Evolutionary conservation across 2,329 filamentous ascomycete genomes (phyloP).

Genomic region (Fusarium guadeloupense): DNA sequence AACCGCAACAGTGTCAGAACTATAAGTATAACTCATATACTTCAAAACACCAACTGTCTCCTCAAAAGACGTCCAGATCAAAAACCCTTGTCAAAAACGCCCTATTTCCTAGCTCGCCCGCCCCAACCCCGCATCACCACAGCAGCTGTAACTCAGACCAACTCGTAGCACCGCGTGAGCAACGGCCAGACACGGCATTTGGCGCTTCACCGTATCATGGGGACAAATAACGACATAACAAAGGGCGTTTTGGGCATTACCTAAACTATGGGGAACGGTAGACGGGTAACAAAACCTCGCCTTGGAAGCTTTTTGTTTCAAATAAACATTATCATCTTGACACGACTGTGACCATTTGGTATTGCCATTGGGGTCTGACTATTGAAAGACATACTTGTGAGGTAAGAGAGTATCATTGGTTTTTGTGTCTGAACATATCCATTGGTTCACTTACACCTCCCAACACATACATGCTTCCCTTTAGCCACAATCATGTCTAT

Average conservation of each 20-base stretch:
- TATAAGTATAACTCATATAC: neutral
- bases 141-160: slow-evolving; percentile 3
- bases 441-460: too few relatives aligned
- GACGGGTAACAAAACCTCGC: slow-evolving; percentile 26
- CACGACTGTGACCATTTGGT: too few relatives aligned
- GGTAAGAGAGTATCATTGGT: too few relatives aligned
- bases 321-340: slow-evolving; percentile 1
- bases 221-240: slow-evolving; percentile 25
- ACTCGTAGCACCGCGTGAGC: slow-evolving; percentile 20
- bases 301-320: slow-evolving; percentile 20
- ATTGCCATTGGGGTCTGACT: slow-evolving; percentile 1
- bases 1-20: neutral
- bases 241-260: slow-evolving; percentile 20
- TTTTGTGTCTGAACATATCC: too few relatives aligned
- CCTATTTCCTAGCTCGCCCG: slow-evolving; percentile 28
- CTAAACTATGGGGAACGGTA: neutral
- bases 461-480: too few relatives aligned
- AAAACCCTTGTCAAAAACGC: slow-evolving; percentile 36
- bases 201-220: neutral
- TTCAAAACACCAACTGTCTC: neutral
- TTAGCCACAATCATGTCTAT: too few relatives aligned
- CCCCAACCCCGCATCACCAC: slow-evolving; percentile 30
- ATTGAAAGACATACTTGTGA: too few relatives aligned
- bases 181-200: slow-evolving; percentile 35
- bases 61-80: neutral